phyloP scores from a whole-genome alignment of 371 early-diverging fungal species.

The Circinella umbellata region DNA sequence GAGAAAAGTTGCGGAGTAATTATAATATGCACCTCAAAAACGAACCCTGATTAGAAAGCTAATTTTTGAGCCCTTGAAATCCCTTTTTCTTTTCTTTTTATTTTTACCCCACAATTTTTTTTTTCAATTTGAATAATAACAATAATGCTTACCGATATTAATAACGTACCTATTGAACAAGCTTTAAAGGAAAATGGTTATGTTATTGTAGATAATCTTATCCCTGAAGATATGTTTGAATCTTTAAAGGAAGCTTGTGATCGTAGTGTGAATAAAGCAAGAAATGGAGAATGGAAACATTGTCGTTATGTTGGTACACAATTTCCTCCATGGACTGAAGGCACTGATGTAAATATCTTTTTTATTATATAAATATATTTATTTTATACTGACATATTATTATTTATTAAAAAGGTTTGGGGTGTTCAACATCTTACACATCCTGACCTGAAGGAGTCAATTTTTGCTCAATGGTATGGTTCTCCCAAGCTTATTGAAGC shows the following conservation, averaged over 20 bases:
- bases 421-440: conserved; percentile 59
- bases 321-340: conserved; percentile 63
- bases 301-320: conserved; percentile 59
- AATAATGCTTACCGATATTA: conserved; percentile 44
- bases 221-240: conserved; percentile 41
- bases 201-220: conserved; percentile 56
- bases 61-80: background rate
- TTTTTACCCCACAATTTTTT: background rate
- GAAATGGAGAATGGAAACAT: conserved; percentile 54
- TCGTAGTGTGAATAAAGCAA: conserved; percentile 48
- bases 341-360: conserved; percentile 36
- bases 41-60: background rate
- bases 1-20: conserved; percentile 2
- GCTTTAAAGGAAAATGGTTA: conserved; percentile 50
- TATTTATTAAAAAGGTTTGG: conserved; percentile 29
- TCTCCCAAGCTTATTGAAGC: conserved; percentile 40
- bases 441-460: conserved; percentile 53
- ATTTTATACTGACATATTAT: no score
- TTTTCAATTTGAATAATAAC: background rate
- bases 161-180: conserved; percentile 44
- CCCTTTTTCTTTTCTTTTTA: conserved; percentile 9
- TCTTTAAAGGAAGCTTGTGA: conserved; percentile 53
- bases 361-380: no score
- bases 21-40: background rate
- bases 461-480: conserved; percentile 59